Evolutionary conservation across 2,329 filamentous ascomycete genomes (phyloP).

Genomic region (Monilinia fructicola): DNA sequence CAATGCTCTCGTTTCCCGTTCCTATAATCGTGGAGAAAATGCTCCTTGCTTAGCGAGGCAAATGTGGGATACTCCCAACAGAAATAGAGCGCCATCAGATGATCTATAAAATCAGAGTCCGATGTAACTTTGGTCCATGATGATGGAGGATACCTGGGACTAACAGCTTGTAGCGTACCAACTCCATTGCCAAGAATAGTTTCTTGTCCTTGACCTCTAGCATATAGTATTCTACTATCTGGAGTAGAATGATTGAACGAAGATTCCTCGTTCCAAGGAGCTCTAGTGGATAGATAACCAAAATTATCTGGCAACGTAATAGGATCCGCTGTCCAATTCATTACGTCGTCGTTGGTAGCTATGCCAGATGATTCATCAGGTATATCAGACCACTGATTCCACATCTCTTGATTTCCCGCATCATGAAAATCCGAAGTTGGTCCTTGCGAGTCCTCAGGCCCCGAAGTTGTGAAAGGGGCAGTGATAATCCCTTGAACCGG

Average conservation of each 20-base stretch:
- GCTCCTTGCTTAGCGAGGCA: constrained; percentile 59
- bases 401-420: not conserved
- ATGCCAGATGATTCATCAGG: not conserved
- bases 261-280: constrained; percentile 34
- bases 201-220: constrained; percentile 51
- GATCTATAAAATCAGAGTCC: constrained; percentile 59
- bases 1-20: constrained; percentile 31
- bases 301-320: constrained; percentile 38
- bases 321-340: constrained; percentile 38
- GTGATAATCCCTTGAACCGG: constrained; percentile 47
- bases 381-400: constrained; percentile 9
- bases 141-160: constrained; percentile 64
- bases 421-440: constrained; percentile 28
- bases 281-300: constrained; percentile 51
- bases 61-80: constrained; percentile 76
- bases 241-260: constrained; percentile 21
- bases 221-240: constrained; percentile 28
- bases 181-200: constrained; percentile 58
- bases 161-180: constrained; percentile 59
- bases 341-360: constrained; percentile 29
- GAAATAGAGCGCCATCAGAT: constrained; percentile 66
- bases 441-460: constrained; percentile 46
- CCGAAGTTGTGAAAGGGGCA: constrained; percentile 49
- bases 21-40: constrained; percentile 31
- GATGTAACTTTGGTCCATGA: constrained; percentile 65